Conservation (phyloP, 2,329 filamentous ascomycete genomes). For the Trichoderma guizhouense region DNA sequence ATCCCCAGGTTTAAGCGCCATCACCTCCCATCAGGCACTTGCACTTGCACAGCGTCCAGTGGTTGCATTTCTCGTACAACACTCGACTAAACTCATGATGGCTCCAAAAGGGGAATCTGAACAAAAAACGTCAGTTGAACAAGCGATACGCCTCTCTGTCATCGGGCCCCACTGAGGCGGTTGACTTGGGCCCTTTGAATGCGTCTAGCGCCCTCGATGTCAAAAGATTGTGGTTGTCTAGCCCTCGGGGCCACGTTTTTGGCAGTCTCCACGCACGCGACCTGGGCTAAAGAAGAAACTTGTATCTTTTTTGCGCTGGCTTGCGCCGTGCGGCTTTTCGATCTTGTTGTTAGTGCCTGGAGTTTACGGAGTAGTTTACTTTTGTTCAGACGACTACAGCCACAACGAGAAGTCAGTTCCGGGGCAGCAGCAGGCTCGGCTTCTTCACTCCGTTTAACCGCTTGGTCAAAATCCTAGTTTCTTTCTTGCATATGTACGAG, state of each 20-base stretch:
- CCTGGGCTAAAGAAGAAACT: neutral
- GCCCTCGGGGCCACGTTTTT: neutral
- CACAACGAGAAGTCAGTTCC: neutral
- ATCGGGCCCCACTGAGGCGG: constrained; percentile 2
- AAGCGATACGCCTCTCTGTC: constrained; percentile 5
- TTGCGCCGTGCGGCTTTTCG: neutral
- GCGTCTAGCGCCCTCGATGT: neutral
- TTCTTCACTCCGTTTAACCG: neutral
- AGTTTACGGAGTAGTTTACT: neutral
- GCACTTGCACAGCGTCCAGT: neutral
- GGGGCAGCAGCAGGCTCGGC: neutral
- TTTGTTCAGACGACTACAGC: neutral
- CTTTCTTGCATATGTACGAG: neutral
- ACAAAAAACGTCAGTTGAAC: neutral
- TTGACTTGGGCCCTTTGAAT: neutral
- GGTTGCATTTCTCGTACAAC: neutral
- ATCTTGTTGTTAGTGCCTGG: neutral
- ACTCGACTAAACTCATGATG: neutral
- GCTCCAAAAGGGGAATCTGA: neutral
- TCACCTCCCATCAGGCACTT: neutral
- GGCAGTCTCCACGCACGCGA: neutral
- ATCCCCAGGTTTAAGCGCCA: constrained; percentile 8
- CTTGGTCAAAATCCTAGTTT: neutral
- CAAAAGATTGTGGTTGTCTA: neutral
- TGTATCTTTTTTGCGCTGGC: neutral